Evolutionary conservation across 345 rosid species (phyloP), one percentile per base, ranked within the genome.

Genomic region (Bruguiera gymnorhiza): DNA sequence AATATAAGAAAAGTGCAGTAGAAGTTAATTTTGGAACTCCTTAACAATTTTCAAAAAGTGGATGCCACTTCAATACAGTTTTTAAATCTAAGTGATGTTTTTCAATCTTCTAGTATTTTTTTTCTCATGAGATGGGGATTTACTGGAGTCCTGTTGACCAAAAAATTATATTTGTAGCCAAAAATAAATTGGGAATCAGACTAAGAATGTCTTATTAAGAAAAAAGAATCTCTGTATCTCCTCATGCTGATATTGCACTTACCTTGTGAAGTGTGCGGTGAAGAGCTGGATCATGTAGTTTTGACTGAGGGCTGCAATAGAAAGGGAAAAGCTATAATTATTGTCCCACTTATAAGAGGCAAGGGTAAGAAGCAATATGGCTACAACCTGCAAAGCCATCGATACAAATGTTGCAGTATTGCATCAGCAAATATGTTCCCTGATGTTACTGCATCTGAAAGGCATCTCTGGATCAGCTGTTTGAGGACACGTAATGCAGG

Each of bases 231-330:
- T 43, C 48, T 43, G 4, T 0, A 2, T 43, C 18, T 63, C 56
- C 31, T 43, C 6, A 46, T 10, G 69, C 29, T 21, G 34, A 68
- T 32, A 43, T 31, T 69, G 48, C 58, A 69, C 62, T 74, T 80
- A 94, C 97, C 97, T 89, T 91, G 84, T 91, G 89, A 73, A 94
- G 96, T 73, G 89, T 86, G 75, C 87, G 89, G 62, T 91, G 95
- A 79, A 91, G 93, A 65, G 92, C 93, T 66, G 97, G 96, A 66
- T 94, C 98, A 85, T 91, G 96, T 80, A 94, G 98, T 77, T 89
- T 94, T 61, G 98, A 94, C 70, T 81, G 83, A 57, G 97, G 97
- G 80, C 98, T 94, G 85, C 72, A 70, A 76, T 48, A 80, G 66
- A 24, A 69, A 64, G 65, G 39, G 34, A 53, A 61, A 67, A 69